Percentiles rank a stretch among this genome's conserved stretches.
These are phyloP conservation scores for Fusarium nanum DNA, from an alignment of 2,329 filamentous ascomycete species.

Conservation along the genomic window DNA sequence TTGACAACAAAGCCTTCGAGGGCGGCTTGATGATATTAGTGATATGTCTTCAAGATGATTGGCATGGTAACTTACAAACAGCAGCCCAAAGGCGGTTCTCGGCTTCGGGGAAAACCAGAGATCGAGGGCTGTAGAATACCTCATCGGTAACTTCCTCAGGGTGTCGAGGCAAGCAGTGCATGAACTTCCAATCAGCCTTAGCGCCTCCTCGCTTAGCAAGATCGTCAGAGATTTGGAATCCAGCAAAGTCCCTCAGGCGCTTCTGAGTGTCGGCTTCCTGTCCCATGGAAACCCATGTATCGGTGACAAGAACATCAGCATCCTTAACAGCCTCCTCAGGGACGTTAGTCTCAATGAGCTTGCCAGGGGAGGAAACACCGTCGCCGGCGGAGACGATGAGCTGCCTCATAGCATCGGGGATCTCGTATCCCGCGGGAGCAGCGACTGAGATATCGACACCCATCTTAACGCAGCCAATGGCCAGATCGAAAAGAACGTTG, in stretches of 20 bases:
- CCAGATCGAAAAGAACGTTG: constrained; percentile 95
- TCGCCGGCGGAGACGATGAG: constrained; percentile 75
- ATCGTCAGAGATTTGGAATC: constrained; percentile 91
- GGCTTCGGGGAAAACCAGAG: constrained; percentile 91
- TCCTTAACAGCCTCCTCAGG: constrained; percentile 88
- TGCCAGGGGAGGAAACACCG: constrained; percentile 69
- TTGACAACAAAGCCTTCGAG: constrained; percentile 95
- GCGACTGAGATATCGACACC: constrained; percentile 89
- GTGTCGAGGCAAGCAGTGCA: constrained; percentile 96
- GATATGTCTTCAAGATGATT: too few relatives aligned
- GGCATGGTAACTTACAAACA: constrained; percentile 67
- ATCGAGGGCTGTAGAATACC: constrained; percentile 89
- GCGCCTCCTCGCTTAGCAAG: constrained; percentile 87
- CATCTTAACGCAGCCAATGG: constrained; percentile 86
- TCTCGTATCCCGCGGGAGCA: constrained; percentile 85
- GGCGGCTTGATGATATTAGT: constrained; percentile 64
- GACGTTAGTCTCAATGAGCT: constrained; percentile 77
- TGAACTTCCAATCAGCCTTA: constrained; percentile 93
- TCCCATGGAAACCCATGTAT: constrained; percentile 99
- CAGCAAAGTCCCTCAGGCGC: constrained; percentile 82
- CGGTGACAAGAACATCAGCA: constrained; percentile 91
- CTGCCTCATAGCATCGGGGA: constrained; percentile 78
- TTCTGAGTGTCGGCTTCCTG: constrained; percentile 87
- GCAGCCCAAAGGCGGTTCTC: constrained; percentile 96
- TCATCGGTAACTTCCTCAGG: constrained; percentile 93